Percentiles rank a stretch among this genome's conserved stretches.
phyloP scores from a whole-genome alignment of 2,329 filamentous ascomycete species.

The Cladosporium sp. region DNA sequence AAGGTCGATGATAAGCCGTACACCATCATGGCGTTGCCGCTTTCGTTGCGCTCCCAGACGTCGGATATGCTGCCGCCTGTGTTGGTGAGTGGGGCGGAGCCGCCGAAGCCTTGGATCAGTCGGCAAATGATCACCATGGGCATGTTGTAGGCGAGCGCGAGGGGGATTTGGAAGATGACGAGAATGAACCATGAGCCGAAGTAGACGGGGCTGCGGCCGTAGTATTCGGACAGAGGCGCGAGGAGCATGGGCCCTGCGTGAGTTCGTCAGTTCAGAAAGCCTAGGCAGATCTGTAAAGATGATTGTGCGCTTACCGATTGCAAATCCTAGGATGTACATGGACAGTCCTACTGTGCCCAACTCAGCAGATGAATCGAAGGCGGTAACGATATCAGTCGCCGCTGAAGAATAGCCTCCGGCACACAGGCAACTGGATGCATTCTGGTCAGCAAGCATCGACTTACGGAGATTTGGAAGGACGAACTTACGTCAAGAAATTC shows the following conservation, averaged over 20 bases:
- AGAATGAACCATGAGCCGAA: slow-evolving; percentile 37
- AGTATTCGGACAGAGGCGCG: slow-evolving; percentile 19
- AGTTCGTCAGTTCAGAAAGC: background rate
- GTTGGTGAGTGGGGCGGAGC: slow-evolving; percentile 35
- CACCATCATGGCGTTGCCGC: slow-evolving; percentile 39
- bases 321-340: slow-evolving; percentile 44
- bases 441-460: background rate
- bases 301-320: slow-evolving; percentile 25
- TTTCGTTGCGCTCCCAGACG: slow-evolving; percentile 43
- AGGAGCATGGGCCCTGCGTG: slow-evolving; percentile 14
- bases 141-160: slow-evolving; percentile 39
- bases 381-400: slow-evolving; percentile 35
- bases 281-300: background rate
- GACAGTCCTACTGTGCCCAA: slow-evolving; percentile 42
- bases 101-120: slow-evolving; percentile 37
- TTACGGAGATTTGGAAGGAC: background rate
- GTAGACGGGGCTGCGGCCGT: slow-evolving; percentile 19
- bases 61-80: slow-evolving; percentile 40
- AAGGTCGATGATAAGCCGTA: slow-evolving; percentile 35
- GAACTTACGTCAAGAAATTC: slow-evolving; percentile 20
- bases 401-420: slow-evolving; percentile 45
- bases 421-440: slow-evolving; percentile 13
- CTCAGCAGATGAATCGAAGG: slow-evolving; percentile 38
- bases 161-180: slow-evolving; percentile 39
- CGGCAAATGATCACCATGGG: slow-evolving; percentile 40